A percentile compares a stretch with the other conserved stretches of the same genome.
phyloP scores from a whole-genome alignment of 768 basidiomycete species.

The Kondoa subrosea region DNA sequence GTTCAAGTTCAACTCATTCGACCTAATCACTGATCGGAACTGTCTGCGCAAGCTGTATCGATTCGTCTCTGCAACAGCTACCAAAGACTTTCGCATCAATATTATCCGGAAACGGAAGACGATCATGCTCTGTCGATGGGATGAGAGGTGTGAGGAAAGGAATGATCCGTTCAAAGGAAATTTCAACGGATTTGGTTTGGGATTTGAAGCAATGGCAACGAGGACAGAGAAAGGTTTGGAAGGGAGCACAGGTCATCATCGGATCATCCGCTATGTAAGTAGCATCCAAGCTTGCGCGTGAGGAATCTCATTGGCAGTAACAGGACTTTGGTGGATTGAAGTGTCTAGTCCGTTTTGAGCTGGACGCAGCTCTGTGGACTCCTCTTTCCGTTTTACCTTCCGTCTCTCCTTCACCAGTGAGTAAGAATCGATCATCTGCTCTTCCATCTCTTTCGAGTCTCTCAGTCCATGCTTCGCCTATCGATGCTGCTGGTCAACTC shows the following conservation, averaged over 20 bases:
- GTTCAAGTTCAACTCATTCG: background rate
- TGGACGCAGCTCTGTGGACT: background rate
- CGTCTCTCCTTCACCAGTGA: background rate
- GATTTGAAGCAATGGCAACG: background rate
- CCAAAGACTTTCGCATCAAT: background rate
- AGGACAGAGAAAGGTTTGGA: background rate
- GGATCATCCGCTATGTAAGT: background rate
- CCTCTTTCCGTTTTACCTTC: background rate
- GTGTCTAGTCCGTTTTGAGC: background rate
- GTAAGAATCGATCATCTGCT: background rate
- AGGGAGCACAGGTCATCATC: background rate
- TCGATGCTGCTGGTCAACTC: too few relatives aligned
- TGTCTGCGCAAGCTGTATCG: background rate
- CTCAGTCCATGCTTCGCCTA: too few relatives aligned
- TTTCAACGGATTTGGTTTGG: background rate
- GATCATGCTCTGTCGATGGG: background rate
- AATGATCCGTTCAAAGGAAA: background rate
- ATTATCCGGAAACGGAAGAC: background rate
- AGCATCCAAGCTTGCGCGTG: background rate
- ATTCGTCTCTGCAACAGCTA: background rate
- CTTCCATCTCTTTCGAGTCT: background rate
- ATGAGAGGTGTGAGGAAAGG: background rate
- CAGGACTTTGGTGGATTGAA: background rate
- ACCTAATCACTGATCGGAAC: background rate
- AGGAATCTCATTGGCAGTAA: background rate